Base-by-base conservation (phyloP, 2,329 filamentous ascomycete genomes). In the Dactylellina parvicollis region DNA sequence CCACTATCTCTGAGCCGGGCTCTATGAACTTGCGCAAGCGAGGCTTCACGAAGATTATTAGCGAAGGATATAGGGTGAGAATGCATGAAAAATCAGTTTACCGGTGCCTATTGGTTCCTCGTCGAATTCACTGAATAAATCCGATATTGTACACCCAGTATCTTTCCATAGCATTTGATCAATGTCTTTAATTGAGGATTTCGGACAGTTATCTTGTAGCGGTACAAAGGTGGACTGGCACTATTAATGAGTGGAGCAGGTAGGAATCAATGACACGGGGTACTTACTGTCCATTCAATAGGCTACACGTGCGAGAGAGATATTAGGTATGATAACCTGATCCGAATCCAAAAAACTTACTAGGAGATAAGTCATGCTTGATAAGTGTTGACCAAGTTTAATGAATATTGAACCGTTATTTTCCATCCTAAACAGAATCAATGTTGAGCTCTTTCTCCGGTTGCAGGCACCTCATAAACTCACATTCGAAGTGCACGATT, bases 331-430 rank as follows among this genome's bases (percentile, higher is more conserved):
- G n/a, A n/a, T n/a, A n/a, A n/a, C n/a, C n/a, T n/a, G n/a, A n/a
- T n/a, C n/a, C n/a, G n/a, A n/a, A n/a, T n/a, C n/a, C n/a, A n/a
- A n/a, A n/a, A n/a, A n/a, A 7, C 55, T 55, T 54, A 73, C 69
- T 26, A 78, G 38, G 36, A 78, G 47, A 56, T 78, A 78, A 40
- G 76, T 76, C 77, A 78, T 78, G 30, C 77, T 76, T 16, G 77
- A 88, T 81, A 99, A 81, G 82, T 99, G 95, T 79, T 99, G 95
- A 5, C 95, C 95, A 38, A 99, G 84, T 82, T 99, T 99, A 80
- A 99, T 98, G 78, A 98, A 99, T 75, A 99, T 96, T 26, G 94
- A 96, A 24, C 96, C 95, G 81, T 97, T 98, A 84, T 91, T 92
- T 84, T 99, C 95, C 76, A 98, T 73, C 8, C 69, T 73, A 61